Evolutionary conservation across 495 filamentous ascomycete genomes (phyloP).

Genomic region (Neurospora africana): DNA sequence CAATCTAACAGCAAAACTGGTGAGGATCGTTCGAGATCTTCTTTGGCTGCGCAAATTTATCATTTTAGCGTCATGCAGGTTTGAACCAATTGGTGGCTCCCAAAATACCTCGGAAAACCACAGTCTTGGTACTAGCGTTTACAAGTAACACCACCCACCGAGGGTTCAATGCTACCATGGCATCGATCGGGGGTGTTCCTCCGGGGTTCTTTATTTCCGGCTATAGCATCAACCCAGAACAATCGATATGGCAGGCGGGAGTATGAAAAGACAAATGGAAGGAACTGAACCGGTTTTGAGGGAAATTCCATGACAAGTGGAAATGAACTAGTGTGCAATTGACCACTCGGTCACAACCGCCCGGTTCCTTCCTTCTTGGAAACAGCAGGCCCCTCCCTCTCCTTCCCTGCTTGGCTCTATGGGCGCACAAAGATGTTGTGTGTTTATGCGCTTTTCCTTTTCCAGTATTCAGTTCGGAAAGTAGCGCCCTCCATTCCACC

Average conservation of each 20-base stretch:
- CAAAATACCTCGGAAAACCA: no score
- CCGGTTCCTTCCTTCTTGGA: neutral
- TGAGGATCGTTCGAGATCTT: neutral
- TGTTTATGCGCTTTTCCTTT: neutral
- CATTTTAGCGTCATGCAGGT: neutral
- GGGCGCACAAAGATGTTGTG: neutral
- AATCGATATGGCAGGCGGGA: neutral
- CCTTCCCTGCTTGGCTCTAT: neutral
- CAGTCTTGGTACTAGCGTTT: no score
- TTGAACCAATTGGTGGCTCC: neutral
- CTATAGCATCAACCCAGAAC: neutral
- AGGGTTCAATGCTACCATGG: neutral
- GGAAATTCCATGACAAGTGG: neutral
- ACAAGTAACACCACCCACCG: neutral
- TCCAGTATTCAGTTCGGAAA: neutral
- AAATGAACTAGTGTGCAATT: neutral
- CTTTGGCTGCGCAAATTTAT: neutral
- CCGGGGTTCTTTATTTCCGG: neutral
- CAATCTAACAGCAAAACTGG: conserved; percentile 5
- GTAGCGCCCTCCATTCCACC: neutral
- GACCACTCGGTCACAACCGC: neutral
- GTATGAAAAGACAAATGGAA: neutral
- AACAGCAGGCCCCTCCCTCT: neutral
- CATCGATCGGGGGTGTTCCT: neutral
- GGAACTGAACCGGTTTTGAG: neutral